Evolutionary conservation across 768 basidiomycete genomes (phyloP).

Genomic region (Termitomyces sp.): DNA sequence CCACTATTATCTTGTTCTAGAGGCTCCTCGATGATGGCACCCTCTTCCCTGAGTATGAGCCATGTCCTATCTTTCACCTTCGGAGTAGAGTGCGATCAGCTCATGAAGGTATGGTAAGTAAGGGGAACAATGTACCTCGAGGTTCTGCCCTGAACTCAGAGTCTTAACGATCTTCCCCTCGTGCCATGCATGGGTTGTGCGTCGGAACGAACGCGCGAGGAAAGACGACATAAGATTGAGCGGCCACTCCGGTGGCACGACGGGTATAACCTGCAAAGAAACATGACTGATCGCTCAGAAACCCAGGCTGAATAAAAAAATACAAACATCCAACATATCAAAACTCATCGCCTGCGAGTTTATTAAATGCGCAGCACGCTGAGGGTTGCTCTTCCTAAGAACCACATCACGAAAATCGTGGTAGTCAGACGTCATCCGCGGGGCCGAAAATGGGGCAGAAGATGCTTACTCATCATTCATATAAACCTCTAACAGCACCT

Average conservation of each 20-base stretch:
- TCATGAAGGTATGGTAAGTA: not conserved
- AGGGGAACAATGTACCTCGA: conserved; percentile 38
- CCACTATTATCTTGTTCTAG: conserved; percentile 27
- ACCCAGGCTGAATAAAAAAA: not conserved
- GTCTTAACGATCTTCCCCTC: conserved; percentile 77
- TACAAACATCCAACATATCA: conserved; percentile 69
- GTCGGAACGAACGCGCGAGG: conserved; percentile 70
- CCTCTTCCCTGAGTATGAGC: conserved; percentile 52
- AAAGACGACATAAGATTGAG: conserved; percentile 69
- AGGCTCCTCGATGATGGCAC: conserved; percentile 63
- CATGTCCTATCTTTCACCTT: conserved; percentile 59
- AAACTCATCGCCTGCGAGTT: conserved; percentile 78
- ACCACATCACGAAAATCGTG: not conserved
- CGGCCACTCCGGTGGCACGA: conserved; percentile 75
- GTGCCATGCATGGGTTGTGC: conserved; percentile 62
- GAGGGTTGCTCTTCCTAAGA: conserved; percentile 44
- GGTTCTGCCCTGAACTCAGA: conserved; percentile 74
- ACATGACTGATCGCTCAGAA: not conserved
- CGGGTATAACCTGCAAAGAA: conserved; percentile 45
- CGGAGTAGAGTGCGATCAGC: not conserved
- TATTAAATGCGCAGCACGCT: conserved; percentile 62
- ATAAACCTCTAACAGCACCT: conserved; percentile 74
- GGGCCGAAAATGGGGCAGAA: too few species aligned
- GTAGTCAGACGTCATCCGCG: not conserved
- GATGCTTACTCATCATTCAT: conserved; percentile 63